Conservation (phyloP, 1,139 yeast genomes). For the Hemisphaericaspora xylanilytica region DNA sequence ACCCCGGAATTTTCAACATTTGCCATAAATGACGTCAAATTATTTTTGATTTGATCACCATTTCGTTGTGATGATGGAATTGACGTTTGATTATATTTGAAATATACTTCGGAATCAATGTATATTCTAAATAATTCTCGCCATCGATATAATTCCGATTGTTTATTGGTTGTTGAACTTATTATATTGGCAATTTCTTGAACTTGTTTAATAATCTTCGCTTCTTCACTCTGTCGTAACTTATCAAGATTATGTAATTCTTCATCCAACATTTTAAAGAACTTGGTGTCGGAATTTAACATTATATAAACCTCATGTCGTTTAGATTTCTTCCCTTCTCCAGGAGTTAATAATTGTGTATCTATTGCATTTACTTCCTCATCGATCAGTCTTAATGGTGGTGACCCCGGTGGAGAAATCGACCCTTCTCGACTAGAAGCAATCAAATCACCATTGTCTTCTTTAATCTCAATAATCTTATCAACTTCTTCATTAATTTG, state of each 20-base stretch:
- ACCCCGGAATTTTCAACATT: constrained; percentile 44
- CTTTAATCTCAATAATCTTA: constrained; percentile 18
- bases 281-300: constrained; percentile 46
- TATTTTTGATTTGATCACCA: constrained; percentile 37
- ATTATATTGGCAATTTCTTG: constrained; percentile 36
- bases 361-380: constrained; percentile 4
- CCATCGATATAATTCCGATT: constrained; percentile 67
- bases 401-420: constrained; percentile 13
- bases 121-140: constrained; percentile 63
- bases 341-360: constrained; percentile 7
- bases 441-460: constrained; percentile 15
- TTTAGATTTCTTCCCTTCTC: constrained; percentile 3
- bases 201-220: constrained; percentile 42
- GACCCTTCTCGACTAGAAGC: constrained; percentile 15
- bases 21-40: constrained; percentile 41
- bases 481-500: constrained; percentile 8
- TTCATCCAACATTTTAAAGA: constrained; percentile 56
- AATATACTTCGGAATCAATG: constrained; percentile 65
- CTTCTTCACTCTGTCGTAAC: constrained; percentile 46
- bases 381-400: constrained; percentile 4
- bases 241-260: constrained; percentile 53
- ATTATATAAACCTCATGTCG: constrained; percentile 33
- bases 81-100: constrained; percentile 50
- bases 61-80: constrained; percentile 40
- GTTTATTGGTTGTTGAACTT: constrained; percentile 21